These are phyloP conservation scores for Jaenimonas drosophilae DNA, from an alignment of 208 protist genomes.

Conservation along the genomic window DNA sequence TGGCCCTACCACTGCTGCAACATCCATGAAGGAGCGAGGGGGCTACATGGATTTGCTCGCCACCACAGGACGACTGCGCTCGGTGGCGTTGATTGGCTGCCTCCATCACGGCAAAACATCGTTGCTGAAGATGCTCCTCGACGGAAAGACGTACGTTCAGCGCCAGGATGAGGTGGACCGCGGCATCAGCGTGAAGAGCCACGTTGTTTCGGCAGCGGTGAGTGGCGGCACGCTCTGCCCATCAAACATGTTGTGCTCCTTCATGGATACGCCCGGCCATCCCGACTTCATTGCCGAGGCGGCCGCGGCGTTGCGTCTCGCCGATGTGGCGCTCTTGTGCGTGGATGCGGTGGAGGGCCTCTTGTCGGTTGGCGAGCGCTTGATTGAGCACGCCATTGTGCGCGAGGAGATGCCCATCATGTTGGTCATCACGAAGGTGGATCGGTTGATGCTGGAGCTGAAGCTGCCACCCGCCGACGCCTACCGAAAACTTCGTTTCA, in stretches of 20 bases:
- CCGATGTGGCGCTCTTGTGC: slow-evolving; percentile 94
- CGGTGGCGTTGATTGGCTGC: slow-evolving; percentile 91
- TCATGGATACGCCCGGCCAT: slow-evolving; percentile 99
- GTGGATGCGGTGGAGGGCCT: slow-evolving; percentile 98
- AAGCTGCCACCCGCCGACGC: slow-evolving; percentile 97
- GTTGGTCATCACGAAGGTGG: slow-evolving; percentile 97
- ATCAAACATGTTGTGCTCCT: slow-evolving; percentile 83
- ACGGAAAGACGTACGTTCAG: slow-evolving; percentile 22
- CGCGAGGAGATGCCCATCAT: slow-evolving; percentile 80
- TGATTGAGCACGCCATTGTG: slow-evolving; percentile 81
- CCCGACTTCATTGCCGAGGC: slow-evolving; percentile 96
- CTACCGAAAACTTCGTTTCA: slow-evolving; percentile 96
- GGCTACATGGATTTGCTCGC: slow-evolving; percentile 38
- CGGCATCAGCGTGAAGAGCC: slow-evolving; percentile 54
- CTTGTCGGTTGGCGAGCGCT: slow-evolving; percentile 51
- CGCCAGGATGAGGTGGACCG: slow-evolving; percentile 56
- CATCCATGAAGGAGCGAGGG: slow-evolving; percentile 3
- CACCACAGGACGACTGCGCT: slow-evolving; percentile 83
- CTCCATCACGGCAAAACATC: slow-evolving; percentile 98
- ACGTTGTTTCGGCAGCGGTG: slow-evolving; percentile 43
- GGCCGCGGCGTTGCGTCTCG: slow-evolving; percentile 86
- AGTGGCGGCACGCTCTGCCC: slow-evolving; percentile 32
- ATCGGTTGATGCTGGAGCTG: slow-evolving; percentile 97
- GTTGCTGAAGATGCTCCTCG: slow-evolving; percentile 83
- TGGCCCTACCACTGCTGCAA: background rate